Percentiles rank a stretch among this genome's conserved stretches.
Evolutionary conservation across 75 land plant genomes (phyloP).

Genomic region (Adiantum capillusveneris): DNA sequence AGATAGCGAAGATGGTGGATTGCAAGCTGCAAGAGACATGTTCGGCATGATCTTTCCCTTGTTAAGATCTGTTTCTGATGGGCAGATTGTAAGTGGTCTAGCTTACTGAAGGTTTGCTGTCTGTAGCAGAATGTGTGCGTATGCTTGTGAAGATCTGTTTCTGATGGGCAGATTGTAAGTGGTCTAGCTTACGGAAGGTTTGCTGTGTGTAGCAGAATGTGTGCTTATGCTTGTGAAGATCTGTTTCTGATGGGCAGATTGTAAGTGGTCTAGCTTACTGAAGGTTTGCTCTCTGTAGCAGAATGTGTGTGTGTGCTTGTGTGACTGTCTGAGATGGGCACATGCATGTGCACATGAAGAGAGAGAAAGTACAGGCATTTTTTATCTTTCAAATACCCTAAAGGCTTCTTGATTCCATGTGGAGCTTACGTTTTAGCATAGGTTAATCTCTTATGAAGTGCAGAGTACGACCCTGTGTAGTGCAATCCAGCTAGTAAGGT

Average conservation of each 20-base stretch:
- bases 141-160: slow-evolving; percentile 63
- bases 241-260: slow-evolving; percentile 84
- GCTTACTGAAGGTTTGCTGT: background rate
- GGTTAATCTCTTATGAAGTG: too few relatives aligned
- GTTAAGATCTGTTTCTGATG: slow-evolving; percentile 78
- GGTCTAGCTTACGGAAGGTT: background rate
- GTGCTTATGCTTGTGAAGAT: slow-evolving; percentile 8
- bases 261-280: slow-evolving; percentile 34
- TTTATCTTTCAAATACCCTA: too few relatives aligned
- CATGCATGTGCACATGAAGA: too few relatives aligned
- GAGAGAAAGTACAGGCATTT: too few relatives aligned
- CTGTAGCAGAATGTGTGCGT: background rate
- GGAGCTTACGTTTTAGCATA: too few relatives aligned
- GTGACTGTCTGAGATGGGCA: slow-evolving; percentile 9
- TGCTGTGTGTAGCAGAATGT: background rate
- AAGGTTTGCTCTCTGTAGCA: background rate
- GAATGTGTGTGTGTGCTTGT: slow-evolving; percentile 4
- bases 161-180: slow-evolving; percentile 87
- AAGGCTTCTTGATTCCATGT: too few relatives aligned
- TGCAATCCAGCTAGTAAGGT: too few relatives aligned
- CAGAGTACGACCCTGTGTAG: too few relatives aligned
- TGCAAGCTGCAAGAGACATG: slow-evolving; percentile 52
- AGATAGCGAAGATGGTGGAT: slow-evolving; percentile 49
- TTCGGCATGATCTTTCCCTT: slow-evolving; percentile 79
- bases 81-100: slow-evolving; percentile 60